These are phyloP conservation scores for Sophora flavescens DNA, from an alignment of 306 rosid genomes.

Conservation along the genomic window DNA sequence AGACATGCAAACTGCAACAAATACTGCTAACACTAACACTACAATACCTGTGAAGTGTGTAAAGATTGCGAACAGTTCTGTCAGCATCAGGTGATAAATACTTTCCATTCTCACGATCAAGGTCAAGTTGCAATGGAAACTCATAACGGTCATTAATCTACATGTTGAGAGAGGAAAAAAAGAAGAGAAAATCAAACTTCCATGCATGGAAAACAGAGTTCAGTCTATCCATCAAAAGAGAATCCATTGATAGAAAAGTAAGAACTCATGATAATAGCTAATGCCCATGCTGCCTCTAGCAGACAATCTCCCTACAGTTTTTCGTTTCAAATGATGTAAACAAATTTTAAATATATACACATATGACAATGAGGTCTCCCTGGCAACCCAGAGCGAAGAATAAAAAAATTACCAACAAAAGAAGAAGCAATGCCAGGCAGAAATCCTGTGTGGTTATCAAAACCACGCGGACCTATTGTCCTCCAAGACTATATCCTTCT, in stretches of 20 bases:
- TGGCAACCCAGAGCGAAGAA: background rate
- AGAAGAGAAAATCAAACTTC: background rate
- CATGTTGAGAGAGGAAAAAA: background rate
- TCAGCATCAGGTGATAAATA: constrained; percentile 98
- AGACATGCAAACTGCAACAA: constrained; percentile 1
- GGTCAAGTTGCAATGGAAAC: constrained; percentile 97
- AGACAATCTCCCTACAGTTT: constrained; percentile 12
- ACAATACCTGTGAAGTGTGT: constrained; percentile 93
- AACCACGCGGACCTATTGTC: constrained; percentile 7
- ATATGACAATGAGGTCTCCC: background rate
- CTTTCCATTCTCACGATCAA: constrained; percentile 88
- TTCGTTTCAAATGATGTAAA: constrained; percentile 25
- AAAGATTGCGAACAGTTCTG: constrained; percentile 87
- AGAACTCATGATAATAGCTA: constrained; percentile 16
- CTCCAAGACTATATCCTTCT: constrained; percentile 10
- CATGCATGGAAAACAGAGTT: constrained; percentile 2
- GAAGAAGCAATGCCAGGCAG: constrained; percentile 6
- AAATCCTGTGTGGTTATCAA: constrained; percentile 23
- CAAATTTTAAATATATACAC: background rate
- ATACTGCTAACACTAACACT: constrained; percentile 16
- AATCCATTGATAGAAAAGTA: background rate
- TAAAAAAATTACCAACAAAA: background rate
- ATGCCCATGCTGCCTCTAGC: constrained; percentile 33
- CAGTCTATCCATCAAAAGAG: constrained; percentile 33
- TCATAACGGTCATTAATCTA: constrained; percentile 98